Evolutionary conservation across 2,329 filamentous ascomycete genomes (phyloP), one percentile per base, ranked within the genome.

Genomic region (Aspergillus neoniger): DNA sequence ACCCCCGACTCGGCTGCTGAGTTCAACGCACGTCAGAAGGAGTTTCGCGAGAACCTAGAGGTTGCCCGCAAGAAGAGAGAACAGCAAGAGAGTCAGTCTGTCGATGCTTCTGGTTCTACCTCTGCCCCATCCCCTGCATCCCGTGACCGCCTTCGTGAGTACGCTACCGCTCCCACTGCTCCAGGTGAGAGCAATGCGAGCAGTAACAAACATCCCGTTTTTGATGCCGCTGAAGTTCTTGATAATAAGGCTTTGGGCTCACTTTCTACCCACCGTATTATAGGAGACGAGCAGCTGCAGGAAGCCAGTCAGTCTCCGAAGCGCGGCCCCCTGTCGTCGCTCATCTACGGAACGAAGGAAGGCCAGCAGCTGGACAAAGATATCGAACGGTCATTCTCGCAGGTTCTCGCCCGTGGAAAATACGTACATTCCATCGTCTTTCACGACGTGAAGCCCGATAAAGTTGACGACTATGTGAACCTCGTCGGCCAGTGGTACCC

Each of bases 371-470:
- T 97, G 75, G 95, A 99, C 73, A 90, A 91, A 65, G 94, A 98
- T 80, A 94, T 99, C 72, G 92, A 98, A 81, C 88, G 93, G 60
- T 96, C 91, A 74, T 99, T 98, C 81, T 96, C 91, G 55, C 93
- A 97, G 77, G 91, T 98, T 48, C 83, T 99, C 49, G 95, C 95
- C 23, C 86, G 95, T 66, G 95, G 95, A 73, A 99, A 99, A 81
- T 99, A 99, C 73, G 93, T 99, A 57, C 95, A 99, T 79, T 96
- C 92, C 50, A 97, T 99, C 76, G 92, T 96, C 61, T 92, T 96
- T 74, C 95, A 99, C 81, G 87, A 96, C 63, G 95, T 99, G 67
- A 92, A 96, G 80, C 92, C 93, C 63, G 92, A 97, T 71, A 95
- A 92, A 80, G 91, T 97, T 50, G 92, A 97, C 65, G 94, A 98